Evolutionary conservation across 106 monocot genomes (phyloP).

Genomic region (Hemerocallis citrina): DNA sequence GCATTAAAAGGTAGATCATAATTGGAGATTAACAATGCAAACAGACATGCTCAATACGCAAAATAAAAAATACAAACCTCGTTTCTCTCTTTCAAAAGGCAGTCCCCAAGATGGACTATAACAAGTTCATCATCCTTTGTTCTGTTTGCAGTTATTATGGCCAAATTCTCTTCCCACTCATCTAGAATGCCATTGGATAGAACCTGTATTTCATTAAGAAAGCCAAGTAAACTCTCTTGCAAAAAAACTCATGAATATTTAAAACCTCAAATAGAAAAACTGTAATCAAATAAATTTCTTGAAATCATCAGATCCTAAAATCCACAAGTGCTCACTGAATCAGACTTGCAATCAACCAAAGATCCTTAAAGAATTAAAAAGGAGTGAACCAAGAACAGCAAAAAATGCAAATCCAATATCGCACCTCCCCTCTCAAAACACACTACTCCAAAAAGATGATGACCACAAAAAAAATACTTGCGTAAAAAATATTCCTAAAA

Average conservation of each 20-base stretch:
- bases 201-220: constrained; percentile 29
- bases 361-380: no score
- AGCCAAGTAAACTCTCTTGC: neutral
- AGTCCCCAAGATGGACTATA: constrained; percentile 92
- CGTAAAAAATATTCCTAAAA: no score
- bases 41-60: neutral
- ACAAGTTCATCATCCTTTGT: constrained; percentile 93
- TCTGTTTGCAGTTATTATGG: constrained; percentile 88
- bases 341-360: neutral
- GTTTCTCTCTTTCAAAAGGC: constrained; percentile 84
- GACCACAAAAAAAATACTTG: no score
- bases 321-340: neutral
- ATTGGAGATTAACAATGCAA: neutral
- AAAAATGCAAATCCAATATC: no score
- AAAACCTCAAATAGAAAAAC: neutral
- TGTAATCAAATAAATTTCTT: neutral
- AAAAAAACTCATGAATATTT: neutral
- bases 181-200: constrained; percentile 64
- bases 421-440: no score
- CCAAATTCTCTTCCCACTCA: constrained; percentile 95
- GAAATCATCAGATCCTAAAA: neutral
- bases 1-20: constrained; percentile 3
- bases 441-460: no score
- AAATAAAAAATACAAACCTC: constrained; percentile 47
- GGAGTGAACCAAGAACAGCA: no score